Conservation (phyloP, 495 filamentous ascomycete species). For the Bryoglossum gracile region DNA sequence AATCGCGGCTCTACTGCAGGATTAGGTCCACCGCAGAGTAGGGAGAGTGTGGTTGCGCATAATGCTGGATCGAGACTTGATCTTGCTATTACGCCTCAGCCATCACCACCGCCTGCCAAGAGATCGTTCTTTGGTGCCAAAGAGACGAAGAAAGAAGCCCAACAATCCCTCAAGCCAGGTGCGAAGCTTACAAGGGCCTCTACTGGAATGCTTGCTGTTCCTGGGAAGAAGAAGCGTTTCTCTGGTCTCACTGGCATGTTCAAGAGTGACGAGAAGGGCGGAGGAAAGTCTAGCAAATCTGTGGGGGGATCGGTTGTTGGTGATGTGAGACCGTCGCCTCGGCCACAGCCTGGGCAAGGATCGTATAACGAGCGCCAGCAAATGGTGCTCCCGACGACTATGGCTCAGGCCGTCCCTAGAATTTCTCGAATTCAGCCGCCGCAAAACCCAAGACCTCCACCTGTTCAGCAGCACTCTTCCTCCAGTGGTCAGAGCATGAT, state of each 20-base stretch:
- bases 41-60: conserved; percentile 21
- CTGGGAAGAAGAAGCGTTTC: conserved; percentile 41
- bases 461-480: too few relatives aligned
- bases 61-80: conserved; percentile 13
- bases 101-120: conserved; percentile 4
- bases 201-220: conserved; percentile 14
- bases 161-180: conserved; percentile 6
- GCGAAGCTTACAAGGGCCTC: conserved; percentile 15
- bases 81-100: not conserved
- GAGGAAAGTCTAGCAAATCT: not conserved
- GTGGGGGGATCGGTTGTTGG: not conserved
- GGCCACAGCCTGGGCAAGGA: too few relatives aligned
- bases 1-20: conserved; percentile 24
- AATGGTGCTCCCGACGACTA: too few relatives aligned
- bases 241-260: conserved; percentile 34
- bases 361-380: conserved; percentile 4
- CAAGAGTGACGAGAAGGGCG: too few relatives aligned
- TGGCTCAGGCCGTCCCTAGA: too few relatives aligned
- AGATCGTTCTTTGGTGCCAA: conserved; percentile 10
- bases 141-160: not conserved
- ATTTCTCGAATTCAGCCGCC: too few relatives aligned
- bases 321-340: too few relatives aligned
- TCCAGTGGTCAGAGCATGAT: too few relatives aligned
- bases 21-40: conserved; percentile 12
- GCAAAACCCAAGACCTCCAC: too few relatives aligned